Percentiles rank a stretch among this genome's conserved stretches.
Evolutionary conservation across 2,329 filamentous ascomycete species (phyloP).

Genomic region (Aspergillus alliaceus): DNA sequence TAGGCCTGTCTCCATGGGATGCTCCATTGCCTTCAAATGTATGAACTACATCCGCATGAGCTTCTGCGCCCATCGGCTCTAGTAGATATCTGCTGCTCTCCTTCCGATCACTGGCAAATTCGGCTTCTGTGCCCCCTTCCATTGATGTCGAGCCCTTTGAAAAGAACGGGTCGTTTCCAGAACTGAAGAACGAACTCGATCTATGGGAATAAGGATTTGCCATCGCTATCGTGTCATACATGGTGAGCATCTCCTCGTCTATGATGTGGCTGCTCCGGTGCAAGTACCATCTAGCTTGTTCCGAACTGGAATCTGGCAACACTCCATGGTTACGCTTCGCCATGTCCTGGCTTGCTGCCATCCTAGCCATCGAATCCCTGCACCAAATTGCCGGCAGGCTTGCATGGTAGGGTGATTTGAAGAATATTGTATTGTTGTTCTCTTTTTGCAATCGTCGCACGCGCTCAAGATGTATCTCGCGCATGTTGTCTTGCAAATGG

Average conservation of each 20-base stretch:
- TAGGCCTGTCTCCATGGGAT: background rate
- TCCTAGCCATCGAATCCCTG: constrained; percentile 13
- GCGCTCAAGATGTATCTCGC: constrained; percentile 27
- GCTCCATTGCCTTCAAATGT: background rate
- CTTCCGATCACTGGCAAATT: background rate
- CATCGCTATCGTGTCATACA: background rate
- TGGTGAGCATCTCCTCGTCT: no score
- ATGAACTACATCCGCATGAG: background rate
- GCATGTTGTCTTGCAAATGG: constrained; percentile 27
- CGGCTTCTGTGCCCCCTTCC: background rate
- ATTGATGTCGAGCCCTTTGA: background rate
- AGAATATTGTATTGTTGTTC: constrained; percentile 8
- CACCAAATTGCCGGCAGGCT: constrained; percentile 16
- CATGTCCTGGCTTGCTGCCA: constrained; percentile 5
- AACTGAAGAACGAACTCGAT: background rate
- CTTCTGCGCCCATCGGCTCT: background rate
- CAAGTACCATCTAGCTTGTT: background rate
- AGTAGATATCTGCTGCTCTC: background rate
- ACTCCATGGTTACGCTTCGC: background rate
- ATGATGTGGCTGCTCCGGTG: no score
- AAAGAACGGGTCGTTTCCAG: background rate
- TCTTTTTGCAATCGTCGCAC: constrained; percentile 11
- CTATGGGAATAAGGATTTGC: background rate
- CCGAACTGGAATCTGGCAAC: background rate
- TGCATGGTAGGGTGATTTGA: background rate